Base-by-base conservation (phyloP, 208 protist species). In the Acanthamoeba royreba region DNA sequence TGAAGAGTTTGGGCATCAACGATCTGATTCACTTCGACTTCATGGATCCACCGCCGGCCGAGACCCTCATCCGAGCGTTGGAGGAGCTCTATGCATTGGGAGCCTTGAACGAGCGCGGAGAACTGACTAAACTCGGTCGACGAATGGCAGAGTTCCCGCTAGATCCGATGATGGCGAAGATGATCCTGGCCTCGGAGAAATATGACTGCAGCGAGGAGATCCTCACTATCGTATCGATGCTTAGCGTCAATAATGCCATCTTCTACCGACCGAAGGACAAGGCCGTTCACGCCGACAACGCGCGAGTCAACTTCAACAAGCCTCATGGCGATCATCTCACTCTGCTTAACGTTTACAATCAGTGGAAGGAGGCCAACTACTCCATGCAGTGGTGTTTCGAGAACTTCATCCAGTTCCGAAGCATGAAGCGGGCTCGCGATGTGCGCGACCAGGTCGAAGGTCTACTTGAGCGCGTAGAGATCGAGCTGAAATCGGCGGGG, bases 11-110 rank as follows among this genome's bases (percentile, higher is more conserved):
- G 8, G 97, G 98, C 66, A 99, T 99, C 79, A 95, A 99, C 89
- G 98, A 99, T 94, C 97, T 99, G 43, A 95, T 99, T 35, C 93
- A 98, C 42, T 99, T 99, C 96, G 98, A 99, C 94, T 99, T 99
- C 87, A 99, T 99, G 98, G 99, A 99, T 96, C 97, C 98, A 58
- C 99, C 99, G 58, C 99, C 99, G 28, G 97, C 98, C 0, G 98
- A 99, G 91, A 99, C 99, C 5, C 96, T 99, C 0, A 99, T 99
- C 93, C 94, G 98, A 2, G 99, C 99, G 28, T 93, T 99, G 19
- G 97, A 98, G 52, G 95, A 96, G 88, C 95, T 98, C 7, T 99
- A 99, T 83, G 98, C 96, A 25, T 94, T 98, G 0, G 98, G 97
- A 11, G 98, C 97, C 25, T 91, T 97, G 8, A 97, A 97, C 43